phyloP scores from a whole-genome alignment of 129 eudicot species.

The Arctium minus region DNA sequence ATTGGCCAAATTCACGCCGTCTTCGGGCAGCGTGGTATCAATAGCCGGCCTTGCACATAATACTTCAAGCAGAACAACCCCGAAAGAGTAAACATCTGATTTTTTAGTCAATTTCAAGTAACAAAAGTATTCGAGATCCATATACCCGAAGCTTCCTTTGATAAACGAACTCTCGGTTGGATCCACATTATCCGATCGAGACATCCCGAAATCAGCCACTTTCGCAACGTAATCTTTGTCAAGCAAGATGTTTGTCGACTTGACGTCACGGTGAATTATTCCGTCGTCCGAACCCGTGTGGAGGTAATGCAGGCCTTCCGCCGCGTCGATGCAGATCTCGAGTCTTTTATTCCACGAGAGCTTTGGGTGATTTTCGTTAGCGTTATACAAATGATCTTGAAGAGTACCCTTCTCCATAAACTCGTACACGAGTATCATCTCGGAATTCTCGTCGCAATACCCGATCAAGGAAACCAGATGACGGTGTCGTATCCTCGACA shows the following conservation, averaged over 20 bases:
- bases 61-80: constrained; percentile 66
- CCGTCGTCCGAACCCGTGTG: constrained; percentile 48
- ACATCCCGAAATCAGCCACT: constrained; percentile 65
- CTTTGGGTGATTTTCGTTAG: not conserved
- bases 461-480: constrained; percentile 68
- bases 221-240: constrained; percentile 52
- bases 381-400: constrained; percentile 49
- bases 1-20: constrained; percentile 33
- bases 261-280: constrained; percentile 68
- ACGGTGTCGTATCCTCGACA: constrained; percentile 44
- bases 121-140: constrained; percentile 58
- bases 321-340: constrained; percentile 58
- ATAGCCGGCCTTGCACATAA: constrained; percentile 58
- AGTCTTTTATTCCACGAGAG: constrained; percentile 63
- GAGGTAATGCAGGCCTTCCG: constrained; percentile 61
- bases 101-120: constrained; percentile 52
- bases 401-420: constrained; percentile 69
- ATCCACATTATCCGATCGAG: constrained; percentile 33
- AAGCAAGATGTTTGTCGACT: constrained; percentile 70
- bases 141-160: constrained; percentile 68
- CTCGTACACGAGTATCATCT: constrained; percentile 73
- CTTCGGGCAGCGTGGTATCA: constrained; percentile 38
- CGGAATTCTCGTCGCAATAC: constrained; percentile 57
- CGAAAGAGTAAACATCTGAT: constrained; percentile 65
- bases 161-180: constrained; percentile 30